Conservation (phyloP, 2,329 filamentous ascomycete genomes). For the Zasmidium cellare region DNA sequence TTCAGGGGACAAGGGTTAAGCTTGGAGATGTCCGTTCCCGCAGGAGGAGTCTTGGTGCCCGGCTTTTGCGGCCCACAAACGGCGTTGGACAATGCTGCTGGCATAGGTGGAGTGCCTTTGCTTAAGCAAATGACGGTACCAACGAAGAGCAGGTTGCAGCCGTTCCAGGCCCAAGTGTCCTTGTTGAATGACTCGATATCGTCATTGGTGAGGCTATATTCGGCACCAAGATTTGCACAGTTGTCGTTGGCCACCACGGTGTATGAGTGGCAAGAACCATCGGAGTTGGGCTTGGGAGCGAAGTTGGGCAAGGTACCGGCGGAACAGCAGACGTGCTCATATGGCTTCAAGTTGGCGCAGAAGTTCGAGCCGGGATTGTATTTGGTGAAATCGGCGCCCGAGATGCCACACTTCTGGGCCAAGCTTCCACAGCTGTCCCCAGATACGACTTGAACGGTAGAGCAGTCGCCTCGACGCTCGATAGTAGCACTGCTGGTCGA, state of each 20-base stretch:
- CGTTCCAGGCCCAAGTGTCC: slow-evolving; percentile 46
- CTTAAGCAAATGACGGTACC: slow-evolving; percentile 43
- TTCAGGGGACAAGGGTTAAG: slow-evolving; percentile 38
- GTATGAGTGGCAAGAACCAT: slow-evolving; percentile 43
- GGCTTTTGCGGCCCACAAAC: slow-evolving; percentile 49
- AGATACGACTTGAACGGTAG: background rate
- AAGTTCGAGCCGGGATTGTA: background rate
- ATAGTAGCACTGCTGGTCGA: background rate
- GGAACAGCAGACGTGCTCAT: slow-evolving; percentile 14
- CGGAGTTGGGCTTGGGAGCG: slow-evolving; percentile 34
- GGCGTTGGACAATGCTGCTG: slow-evolving; percentile 38
- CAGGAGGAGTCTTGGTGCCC: slow-evolving; percentile 37
- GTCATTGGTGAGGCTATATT: slow-evolving; percentile 37
- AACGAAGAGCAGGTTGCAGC: slow-evolving; percentile 37
- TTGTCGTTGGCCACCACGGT: slow-evolving; percentile 35
- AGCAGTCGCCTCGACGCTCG: background rate
- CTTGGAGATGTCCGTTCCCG: slow-evolving; percentile 28
- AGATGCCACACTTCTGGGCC: background rate
- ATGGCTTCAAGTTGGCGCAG: slow-evolving; percentile 31
- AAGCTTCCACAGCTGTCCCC: background rate
- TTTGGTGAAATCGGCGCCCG: background rate
- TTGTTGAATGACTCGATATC: slow-evolving; percentile 44
- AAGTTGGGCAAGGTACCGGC: slow-evolving; percentile 19
- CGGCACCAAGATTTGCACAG: slow-evolving; percentile 37
- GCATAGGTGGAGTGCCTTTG: slow-evolving; percentile 43